Conservation (phyloP, 1,139 yeast species). For the Yamadazyma spencermartinsiae region DNA sequence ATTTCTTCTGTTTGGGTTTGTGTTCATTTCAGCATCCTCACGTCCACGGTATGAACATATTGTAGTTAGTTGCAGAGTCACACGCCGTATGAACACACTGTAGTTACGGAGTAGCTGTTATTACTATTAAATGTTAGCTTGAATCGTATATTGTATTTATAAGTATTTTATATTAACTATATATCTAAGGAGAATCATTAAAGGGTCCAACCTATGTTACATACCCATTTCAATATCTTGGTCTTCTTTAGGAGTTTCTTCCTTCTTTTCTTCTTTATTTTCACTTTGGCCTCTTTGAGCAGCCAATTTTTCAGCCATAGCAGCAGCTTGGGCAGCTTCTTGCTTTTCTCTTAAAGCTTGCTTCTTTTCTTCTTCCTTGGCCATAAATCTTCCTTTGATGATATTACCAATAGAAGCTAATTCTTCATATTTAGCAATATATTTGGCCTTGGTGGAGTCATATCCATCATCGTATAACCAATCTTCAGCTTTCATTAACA, state of each 20-base stretch:
- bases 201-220: no score
- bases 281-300: constrained; percentile 63
- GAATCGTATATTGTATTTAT: neutral
- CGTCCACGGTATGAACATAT: no score
- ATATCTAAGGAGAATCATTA: neutral
- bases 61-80: no score
- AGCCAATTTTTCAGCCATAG: constrained; percentile 87
- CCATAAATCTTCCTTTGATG: constrained; percentile 91
- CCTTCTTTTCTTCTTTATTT: constrained; percentile 19
- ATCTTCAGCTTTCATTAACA: constrained; percentile 87
- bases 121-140: no score
- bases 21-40: no score
- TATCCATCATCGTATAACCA: constrained; percentile 98
- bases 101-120: no score
- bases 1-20: no score
- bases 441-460: constrained; percentile 93
- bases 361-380: constrained; percentile 93
- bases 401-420: constrained; percentile 92
- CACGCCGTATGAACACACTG: no score
- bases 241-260: constrained; percentile 25
- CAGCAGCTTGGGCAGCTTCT: constrained; percentile 85
- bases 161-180: neutral
- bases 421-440: constrained; percentile 97
- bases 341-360: constrained; percentile 84
- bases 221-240: constrained; percentile 44